phyloP scores from a whole-genome alignment of 2,329 filamentous ascomycete genomes.

The Stenocarpella maydis region DNA sequence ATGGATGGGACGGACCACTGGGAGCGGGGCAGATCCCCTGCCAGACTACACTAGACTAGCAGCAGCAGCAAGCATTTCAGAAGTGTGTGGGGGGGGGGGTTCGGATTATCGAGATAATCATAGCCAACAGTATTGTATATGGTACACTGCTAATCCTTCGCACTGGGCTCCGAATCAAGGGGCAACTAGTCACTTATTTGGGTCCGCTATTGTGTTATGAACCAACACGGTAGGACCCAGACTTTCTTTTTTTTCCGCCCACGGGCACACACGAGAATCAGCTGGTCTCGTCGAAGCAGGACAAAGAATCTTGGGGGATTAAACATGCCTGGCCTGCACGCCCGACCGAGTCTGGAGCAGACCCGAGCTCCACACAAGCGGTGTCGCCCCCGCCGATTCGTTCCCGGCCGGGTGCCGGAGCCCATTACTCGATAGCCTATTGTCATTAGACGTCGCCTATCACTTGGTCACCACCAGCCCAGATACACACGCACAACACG shows the following conservation, averaged over 20 bases:
- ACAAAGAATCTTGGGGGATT: not conserved
- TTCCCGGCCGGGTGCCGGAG: slow-evolving; percentile 27
- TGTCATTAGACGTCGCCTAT: slow-evolving; percentile 33
- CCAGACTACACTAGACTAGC: too few relatives aligned
- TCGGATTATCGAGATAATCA: slow-evolving; percentile 30
- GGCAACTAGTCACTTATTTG: not conserved
- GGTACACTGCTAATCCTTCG: not conserved
- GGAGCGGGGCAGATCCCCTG: slow-evolving; percentile 23
- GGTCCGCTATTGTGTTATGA: not conserved
- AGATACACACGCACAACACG: slow-evolving; percentile 15
- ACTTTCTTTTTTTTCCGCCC: too few relatives aligned
- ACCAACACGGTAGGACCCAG: too few relatives aligned
- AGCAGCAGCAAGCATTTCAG: not conserved
- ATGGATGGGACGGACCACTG: slow-evolving; percentile 8
- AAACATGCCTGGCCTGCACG: not conserved
- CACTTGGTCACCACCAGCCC: slow-evolving; percentile 2
- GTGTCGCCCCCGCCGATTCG: slow-evolving; percentile 30
- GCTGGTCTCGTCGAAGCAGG: not conserved
- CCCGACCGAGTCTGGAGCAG: slow-evolving; percentile 7
- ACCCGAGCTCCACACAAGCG: slow-evolving; percentile 8
- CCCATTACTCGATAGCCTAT: slow-evolving; percentile 35
- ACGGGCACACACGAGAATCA: not conserved
- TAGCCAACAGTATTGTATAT: not conserved
- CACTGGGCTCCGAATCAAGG: not conserved
- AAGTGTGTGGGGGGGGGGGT: too few relatives aligned